Percentiles rank a stretch among this genome's conserved stretches.
Conservation (phyloP, 2,329 filamentous ascomycete species). For the Xylariaceae sp. region DNA sequence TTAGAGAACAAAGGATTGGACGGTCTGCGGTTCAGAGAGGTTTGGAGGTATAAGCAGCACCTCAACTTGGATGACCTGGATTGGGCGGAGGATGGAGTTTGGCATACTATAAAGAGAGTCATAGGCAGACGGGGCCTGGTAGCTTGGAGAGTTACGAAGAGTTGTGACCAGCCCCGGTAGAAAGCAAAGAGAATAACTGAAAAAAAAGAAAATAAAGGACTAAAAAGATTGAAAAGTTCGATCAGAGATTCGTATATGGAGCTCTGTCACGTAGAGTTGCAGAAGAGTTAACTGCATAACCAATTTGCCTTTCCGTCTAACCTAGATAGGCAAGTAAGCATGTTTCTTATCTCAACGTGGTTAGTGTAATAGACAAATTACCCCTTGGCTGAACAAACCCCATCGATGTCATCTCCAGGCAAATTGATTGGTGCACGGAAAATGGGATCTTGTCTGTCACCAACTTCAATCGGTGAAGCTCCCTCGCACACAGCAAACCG, state of each 20-base stretch:
- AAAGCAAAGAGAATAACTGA: background rate
- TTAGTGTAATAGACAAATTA: background rate
- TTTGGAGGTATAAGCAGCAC: constrained; percentile 65
- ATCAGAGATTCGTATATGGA: background rate
- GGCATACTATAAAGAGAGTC: constrained; percentile 65
- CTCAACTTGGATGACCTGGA: constrained; percentile 77
- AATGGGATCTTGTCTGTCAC: background rate
- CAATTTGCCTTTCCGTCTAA: background rate
- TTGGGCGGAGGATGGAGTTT: constrained; percentile 71
- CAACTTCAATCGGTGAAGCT: background rate
- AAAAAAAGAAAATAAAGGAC: constrained; percentile 6
- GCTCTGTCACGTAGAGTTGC: too few relatives aligned
- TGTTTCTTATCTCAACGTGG: background rate
- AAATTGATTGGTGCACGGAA: constrained; percentile 8
- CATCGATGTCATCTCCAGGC: constrained; percentile 9
- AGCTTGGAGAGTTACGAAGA: constrained; percentile 63
- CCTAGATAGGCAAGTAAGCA: background rate
- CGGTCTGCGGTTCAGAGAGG: constrained; percentile 61
- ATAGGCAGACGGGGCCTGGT: constrained; percentile 59
- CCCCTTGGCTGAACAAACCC: background rate
- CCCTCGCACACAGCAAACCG: background rate
- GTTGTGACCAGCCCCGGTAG: constrained; percentile 38
- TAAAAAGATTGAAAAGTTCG: constrained; percentile 1
- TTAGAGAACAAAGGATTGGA: constrained; percentile 55
- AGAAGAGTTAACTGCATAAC: too few relatives aligned